Base-by-base conservation (phyloP, 495 filamentous ascomycete genomes). In the Cercophora scortea region DNA sequence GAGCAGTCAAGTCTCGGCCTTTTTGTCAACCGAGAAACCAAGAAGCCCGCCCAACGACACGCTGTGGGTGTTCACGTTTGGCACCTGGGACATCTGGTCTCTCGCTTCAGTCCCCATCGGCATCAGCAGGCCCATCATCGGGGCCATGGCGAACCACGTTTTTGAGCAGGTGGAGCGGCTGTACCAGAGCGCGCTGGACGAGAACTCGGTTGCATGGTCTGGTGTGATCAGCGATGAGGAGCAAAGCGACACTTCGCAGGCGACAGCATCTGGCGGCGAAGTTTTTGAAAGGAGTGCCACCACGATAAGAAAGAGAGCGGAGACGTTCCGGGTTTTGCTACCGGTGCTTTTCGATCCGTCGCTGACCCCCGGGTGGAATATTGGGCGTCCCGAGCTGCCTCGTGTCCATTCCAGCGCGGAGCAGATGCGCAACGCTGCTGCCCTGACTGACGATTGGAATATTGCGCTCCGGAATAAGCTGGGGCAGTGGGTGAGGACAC, bases 11-110 rank as follows among this genome's bases (percentile, higher is more conserved):
- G 51, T 77, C 10, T 47, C 69, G 12, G 45, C 53, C 5, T 79
- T 74, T 49, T 61, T 77, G 39, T 39, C 64, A 9, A 52, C 55
- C 1, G 54, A 66, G 13, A 50, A 39, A 15, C 58, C 65, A 11
- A 46, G 12, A 3, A 33, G 32, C 2, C 46, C 66, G 7, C 62
- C 66, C 11, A 54, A 42, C 10, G 71, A 77, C 46, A 77, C 69
- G 0, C 50, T 79, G 9, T 77, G 70, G 62, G 59, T 77, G 2
- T 62, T 79, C 7, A 70, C 67, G 11, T 55, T 77, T 12, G 75
- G 75, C 3, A 68, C 71, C 42, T 76, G 71, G 71, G 75, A 79
- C 35, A 59, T 77, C 40, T 76, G 72, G 64, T 54, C 68, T n/a
- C 62, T 76, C 7, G 68, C 74, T 1, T 57, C 63, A 8, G 49